phyloP scores from a whole-genome alignment of 176 grass and related monocot genomes.

The Musa itinerans region DNA sequence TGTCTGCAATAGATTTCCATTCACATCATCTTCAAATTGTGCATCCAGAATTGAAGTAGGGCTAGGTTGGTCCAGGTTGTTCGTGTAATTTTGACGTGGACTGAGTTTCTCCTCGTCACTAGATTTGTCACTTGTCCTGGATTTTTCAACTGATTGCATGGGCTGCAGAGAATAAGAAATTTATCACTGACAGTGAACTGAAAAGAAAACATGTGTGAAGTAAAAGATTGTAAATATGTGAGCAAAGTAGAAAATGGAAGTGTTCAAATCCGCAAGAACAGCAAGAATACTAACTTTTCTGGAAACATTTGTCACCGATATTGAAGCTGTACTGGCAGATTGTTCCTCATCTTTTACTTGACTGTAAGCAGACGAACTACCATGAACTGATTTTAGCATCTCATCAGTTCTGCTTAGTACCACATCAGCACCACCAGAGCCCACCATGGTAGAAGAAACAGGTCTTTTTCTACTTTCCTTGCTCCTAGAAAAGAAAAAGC shows the following conservation, averaged over 20 bases:
- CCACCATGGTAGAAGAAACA: constrained; percentile 18
- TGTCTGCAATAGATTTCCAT: background rate
- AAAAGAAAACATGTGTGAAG: background rate
- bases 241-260: background rate
- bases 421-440: background rate
- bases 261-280: background rate
- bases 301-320: background rate
- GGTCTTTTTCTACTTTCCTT: constrained; percentile 52
- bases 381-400: background rate
- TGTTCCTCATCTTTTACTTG: constrained; percentile 2
- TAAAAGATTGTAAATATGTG: too few species aligned
- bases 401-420: constrained; percentile 23
- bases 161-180: constrained; percentile 29
- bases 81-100: constrained; percentile 9
- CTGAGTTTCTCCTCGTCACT: constrained; percentile 30
- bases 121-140: constrained; percentile 25
- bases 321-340: background rate
- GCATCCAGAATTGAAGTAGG: constrained; percentile 71
- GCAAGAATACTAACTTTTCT: background rate
- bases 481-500: constrained; percentile 69
- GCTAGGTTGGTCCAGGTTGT: constrained; percentile 43
- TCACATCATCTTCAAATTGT: constrained; percentile 25
- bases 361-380: background rate
- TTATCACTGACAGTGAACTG: background rate
- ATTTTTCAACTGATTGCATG: constrained; percentile 30